Percentiles rank a stretch among this genome's conserved stretches.
These are phyloP conservation scores for Chytridium lagenaria DNA, from an alignment of 371 early-diverging fungal genomes.

Conservation along the genomic window DNA sequence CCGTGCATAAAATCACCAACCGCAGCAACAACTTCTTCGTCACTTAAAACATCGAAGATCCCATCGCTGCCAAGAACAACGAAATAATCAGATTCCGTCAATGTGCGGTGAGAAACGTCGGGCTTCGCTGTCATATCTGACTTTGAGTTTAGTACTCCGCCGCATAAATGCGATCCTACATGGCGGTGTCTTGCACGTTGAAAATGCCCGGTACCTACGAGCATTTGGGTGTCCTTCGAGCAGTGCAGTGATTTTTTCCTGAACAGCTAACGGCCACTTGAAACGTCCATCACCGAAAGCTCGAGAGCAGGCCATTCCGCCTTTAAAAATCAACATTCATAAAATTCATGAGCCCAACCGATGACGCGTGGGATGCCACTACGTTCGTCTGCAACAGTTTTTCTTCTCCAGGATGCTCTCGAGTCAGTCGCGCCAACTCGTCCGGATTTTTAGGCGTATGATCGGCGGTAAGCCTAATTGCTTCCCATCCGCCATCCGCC, in stretches of 20 bases:
- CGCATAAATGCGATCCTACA: background rate
- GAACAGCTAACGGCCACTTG: background rate
- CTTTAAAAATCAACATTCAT: background rate
- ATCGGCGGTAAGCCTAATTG: conserved; percentile 70
- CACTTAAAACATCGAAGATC: conserved; percentile 83
- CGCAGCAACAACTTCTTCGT: conserved; percentile 69
- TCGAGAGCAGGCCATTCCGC: conserved; percentile 7
- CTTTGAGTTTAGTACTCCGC: conserved; percentile 70
- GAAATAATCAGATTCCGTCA: conserved; percentile 65
- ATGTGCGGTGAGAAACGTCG: conserved; percentile 37
- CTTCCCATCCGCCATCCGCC: conserved; percentile 51
- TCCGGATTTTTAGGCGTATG: conserved; percentile 70
- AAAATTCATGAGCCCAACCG: background rate
- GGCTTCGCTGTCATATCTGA: conserved; percentile 93
- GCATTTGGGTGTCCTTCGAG: background rate
- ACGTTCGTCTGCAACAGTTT: conserved; percentile 51
- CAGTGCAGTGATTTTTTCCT: conserved; percentile 9
- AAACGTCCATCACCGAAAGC: conserved; percentile 12
- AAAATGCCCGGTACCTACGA: background rate
- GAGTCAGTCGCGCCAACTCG: conserved; percentile 68
- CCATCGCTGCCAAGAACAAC: conserved; percentile 93
- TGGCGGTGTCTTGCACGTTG: background rate
- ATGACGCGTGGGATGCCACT: background rate
- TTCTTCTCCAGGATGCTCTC: conserved; percentile 82
- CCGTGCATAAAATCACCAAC: conserved; percentile 35